Percentiles rank a stretch among this genome's conserved stretches.
These are phyloP conservation scores for Pisolithus marmoratus DNA, from an alignment of 768 basidiomycete species.

Conservation along the genomic window DNA sequence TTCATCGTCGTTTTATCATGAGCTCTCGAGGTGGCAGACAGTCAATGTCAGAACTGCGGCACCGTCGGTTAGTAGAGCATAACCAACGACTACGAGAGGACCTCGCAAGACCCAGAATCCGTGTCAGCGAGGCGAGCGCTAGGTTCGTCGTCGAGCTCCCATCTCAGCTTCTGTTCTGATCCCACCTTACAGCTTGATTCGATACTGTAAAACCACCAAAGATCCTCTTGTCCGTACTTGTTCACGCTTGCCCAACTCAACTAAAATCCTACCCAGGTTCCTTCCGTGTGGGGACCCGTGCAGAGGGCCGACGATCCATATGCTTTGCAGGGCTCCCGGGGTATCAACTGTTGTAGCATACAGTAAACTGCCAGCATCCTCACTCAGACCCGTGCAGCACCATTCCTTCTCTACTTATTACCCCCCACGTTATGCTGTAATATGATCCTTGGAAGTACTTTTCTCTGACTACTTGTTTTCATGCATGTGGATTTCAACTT, in stretches of 20 bases:
- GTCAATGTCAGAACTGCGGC: conserved; percentile 78
- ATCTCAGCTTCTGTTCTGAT: conserved; percentile 3
- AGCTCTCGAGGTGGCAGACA: conserved; percentile 59
- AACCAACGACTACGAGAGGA: conserved; percentile 70
- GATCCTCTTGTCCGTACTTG: conserved; percentile 54
- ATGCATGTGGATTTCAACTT: conserved; percentile 11
- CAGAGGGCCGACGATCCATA: conserved; percentile 91
- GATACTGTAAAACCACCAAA: conserved; percentile 67
- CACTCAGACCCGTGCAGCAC: not conserved
- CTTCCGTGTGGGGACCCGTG: conserved; percentile 97
- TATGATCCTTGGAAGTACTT: conserved; percentile 8
- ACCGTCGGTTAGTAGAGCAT: conserved; percentile 71
- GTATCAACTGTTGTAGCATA: conserved; percentile 49
- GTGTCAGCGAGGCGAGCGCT: conserved; percentile 67
- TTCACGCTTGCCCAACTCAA: conserved; percentile 2
- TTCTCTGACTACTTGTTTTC: conserved; percentile 1
- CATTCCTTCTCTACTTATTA: not conserved
- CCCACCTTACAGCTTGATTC: conserved; percentile 49
- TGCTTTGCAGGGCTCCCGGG: conserved; percentile 58
- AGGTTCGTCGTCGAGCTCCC: conserved; percentile 38
- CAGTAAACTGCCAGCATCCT: conserved; percentile 35
- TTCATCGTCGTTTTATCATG: conserved; percentile 32
- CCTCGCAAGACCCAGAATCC: conserved; percentile 61
- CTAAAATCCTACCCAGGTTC: conserved; percentile 50
- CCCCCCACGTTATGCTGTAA: conserved; percentile 12